A percentile compares a stretch with the other conserved stretches of the same genome.
These are phyloP conservation scores for Piper longum DNA, from an alignment of 164 flowering plant species.

Conservation along the genomic window DNA sequence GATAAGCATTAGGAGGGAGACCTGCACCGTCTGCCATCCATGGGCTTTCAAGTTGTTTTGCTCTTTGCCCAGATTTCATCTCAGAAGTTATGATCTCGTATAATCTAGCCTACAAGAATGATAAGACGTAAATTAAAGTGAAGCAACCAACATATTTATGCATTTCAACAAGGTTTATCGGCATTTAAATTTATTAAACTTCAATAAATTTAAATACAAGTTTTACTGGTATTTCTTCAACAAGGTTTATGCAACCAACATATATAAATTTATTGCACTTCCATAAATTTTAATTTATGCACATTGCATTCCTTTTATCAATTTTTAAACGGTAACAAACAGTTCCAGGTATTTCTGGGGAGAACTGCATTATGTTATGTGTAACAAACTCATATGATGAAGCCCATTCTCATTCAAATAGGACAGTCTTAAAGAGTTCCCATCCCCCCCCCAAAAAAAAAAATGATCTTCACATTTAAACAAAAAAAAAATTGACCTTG, in stretches of 20 bases:
- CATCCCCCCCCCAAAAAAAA: background rate
- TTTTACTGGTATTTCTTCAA: too few species aligned
- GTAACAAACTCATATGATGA: background rate
- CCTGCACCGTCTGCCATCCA: conserved; percentile 99
- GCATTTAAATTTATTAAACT: too few species aligned
- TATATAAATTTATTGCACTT: too few species aligned
- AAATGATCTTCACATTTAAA: background rate
- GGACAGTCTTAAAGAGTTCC: background rate
- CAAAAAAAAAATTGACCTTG: conserved; percentile 41
- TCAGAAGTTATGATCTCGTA: conserved; percentile 74
- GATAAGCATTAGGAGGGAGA: conserved; percentile 65
- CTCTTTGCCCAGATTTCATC: conserved; percentile 25
- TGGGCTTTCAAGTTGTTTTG: conserved; percentile 47
- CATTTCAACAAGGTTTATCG: too few species aligned
- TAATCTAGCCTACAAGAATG: conserved; percentile 54
- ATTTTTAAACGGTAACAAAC: background rate
- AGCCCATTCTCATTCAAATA: background rate
- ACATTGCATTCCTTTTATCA: too few species aligned
- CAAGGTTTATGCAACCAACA: too few species aligned
- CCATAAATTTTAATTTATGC: too few species aligned
- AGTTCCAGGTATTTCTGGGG: background rate
- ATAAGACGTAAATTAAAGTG: background rate
- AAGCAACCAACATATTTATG: background rate
- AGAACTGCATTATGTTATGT: background rate
- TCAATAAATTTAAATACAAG: too few species aligned